Evolutionary conservation across 768 basidiomycete species (phyloP), one percentile per base, ranked within the genome.

Genomic region (Xanthoconium purpureum): DNA sequence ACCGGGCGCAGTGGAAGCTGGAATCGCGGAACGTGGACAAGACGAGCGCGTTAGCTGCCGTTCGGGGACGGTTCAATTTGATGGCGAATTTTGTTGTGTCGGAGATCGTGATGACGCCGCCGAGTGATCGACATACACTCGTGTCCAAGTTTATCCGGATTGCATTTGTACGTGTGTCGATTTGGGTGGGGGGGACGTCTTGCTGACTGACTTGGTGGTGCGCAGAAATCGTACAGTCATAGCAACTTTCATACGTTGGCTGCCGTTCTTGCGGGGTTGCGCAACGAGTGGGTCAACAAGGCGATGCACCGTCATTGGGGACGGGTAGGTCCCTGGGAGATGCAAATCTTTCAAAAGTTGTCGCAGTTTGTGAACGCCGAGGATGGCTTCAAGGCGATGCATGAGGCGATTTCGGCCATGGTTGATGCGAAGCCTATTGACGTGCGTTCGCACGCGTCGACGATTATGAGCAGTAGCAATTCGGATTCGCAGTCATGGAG

Each of bases 61-160:
- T 92, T 30, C 82, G 91, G 40, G 88, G 87, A 13, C 81, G 93
- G 24, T 95, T 94, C 74, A 93, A 94, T 66, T 73, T 95, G 44
- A 83, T 92, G 72, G 84, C 86, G 3, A 86, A 87, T 63, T 97
- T 94, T 63, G 82, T 87, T 7, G 75, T 83, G 20, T 85, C 89
- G 4, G 94, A 97, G 74, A 81, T 96, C 50, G 80, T 93, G 24
- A 73, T 92, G 54, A 88, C 93, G 1, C 79, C 80, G 10, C 85
- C 85, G 6, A 71, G 71, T 51, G 84, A 91, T 51, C 80, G 94
- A 18, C 79, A 78, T 36, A 58, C 78, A 46, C 73, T 97, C 18
- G 81, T 91, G 47, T 76, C 75, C 55, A 94, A 93, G 73, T 88
- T 96, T 68, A 85, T 95, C 58, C 84, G 91, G 40, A 75, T 96